Percentiles rank a stretch among this genome's conserved stretches.
These are phyloP conservation scores for Suillus subalutaceus DNA, from an alignment of 768 basidiomycete genomes.

Conservation along the genomic window DNA sequence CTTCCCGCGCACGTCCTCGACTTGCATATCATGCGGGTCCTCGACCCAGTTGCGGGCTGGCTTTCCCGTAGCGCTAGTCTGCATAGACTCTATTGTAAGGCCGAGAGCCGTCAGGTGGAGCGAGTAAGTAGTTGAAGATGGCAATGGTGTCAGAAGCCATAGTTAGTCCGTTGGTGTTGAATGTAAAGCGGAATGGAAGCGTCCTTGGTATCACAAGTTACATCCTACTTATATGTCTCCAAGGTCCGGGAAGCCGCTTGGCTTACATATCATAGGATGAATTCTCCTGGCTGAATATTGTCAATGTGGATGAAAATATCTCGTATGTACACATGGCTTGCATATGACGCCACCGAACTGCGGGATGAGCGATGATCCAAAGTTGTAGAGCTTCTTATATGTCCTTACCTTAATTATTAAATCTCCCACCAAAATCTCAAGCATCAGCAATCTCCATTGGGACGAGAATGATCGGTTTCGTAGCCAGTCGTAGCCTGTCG, in stretches of 20 bases:
- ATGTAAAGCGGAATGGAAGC: neutral
- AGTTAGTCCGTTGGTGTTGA: neutral
- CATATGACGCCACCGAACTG: too few species aligned
- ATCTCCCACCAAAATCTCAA: too few species aligned
- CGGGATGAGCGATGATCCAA: too few species aligned
- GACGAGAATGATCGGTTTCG: too few species aligned
- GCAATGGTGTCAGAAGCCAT: constrained; percentile 17
- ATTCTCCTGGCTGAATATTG: too few species aligned
- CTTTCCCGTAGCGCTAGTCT: constrained; percentile 16
- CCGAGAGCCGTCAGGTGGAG: constrained; percentile 24
- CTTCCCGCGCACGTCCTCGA: constrained; percentile 39
- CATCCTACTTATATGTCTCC: neutral
- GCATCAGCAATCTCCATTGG: too few species aligned
- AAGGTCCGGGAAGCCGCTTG: neutral
- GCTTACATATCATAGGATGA: too few species aligned
- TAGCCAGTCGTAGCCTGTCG: too few species aligned
- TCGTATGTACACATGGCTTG: too few species aligned
- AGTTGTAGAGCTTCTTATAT: too few species aligned
- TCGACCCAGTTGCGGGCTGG: constrained; percentile 26
- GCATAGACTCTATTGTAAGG: constrained; percentile 20
- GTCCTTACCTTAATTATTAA: too few species aligned
- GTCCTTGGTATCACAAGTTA: neutral
- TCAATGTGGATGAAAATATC: too few species aligned
- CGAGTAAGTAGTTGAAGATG: constrained; percentile 21
- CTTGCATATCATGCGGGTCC: constrained; percentile 17